phyloP scores from a whole-genome alignment of 1,139 yeast genomes.

The Blastobotrys elegans region DNA sequence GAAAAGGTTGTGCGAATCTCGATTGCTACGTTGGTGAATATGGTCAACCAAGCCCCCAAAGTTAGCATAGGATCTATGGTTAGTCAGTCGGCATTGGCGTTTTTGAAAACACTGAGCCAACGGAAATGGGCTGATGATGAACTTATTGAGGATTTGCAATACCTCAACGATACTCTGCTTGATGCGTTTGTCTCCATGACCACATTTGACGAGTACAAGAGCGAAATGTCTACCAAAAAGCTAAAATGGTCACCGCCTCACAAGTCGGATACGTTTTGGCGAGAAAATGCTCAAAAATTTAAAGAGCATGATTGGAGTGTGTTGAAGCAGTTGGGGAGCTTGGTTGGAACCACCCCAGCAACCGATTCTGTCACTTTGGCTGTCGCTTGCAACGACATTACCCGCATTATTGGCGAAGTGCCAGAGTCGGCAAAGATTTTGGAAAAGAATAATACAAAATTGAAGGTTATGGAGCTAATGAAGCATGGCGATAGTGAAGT shows the following conservation, averaged over 20 bases:
- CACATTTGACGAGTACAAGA: conserved; percentile 86
- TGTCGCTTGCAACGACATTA: conserved; percentile 68
- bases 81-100: conserved; percentile 69
- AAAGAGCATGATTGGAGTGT: conserved; percentile 73
- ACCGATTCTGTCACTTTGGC: conserved; percentile 39
- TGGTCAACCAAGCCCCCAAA: conserved; percentile 34
- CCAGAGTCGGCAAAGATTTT: conserved; percentile 52
- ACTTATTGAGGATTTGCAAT: conserved; percentile 64
- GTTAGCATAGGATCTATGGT: conserved; percentile 62
- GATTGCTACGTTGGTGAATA: conserved; percentile 59
- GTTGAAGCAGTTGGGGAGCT: conserved; percentile 49
- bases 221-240: conserved; percentile 74
- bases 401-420: conserved; percentile 60
- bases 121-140: conserved; percentile 97
- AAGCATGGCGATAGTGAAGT: conserved; percentile 80
- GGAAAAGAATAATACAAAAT: conserved; percentile 53
- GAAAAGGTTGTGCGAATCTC: conserved; percentile 85
- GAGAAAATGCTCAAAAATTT: conserved; percentile 70
- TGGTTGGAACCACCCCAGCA: conserved; percentile 27
- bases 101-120: conserved; percentile 64
- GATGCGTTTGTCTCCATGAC: conserved; percentile 76
- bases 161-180: conserved; percentile 54
- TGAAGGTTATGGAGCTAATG: conserved; percentile 79
- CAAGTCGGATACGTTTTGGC: conserved; percentile 82
- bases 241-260: conserved; percentile 94